Percentiles rank a stretch among this genome's conserved stretches.
Evolutionary conservation across 1,139 yeast species (phyloP).

Genomic region (Hanseniaspora sp.): DNA sequence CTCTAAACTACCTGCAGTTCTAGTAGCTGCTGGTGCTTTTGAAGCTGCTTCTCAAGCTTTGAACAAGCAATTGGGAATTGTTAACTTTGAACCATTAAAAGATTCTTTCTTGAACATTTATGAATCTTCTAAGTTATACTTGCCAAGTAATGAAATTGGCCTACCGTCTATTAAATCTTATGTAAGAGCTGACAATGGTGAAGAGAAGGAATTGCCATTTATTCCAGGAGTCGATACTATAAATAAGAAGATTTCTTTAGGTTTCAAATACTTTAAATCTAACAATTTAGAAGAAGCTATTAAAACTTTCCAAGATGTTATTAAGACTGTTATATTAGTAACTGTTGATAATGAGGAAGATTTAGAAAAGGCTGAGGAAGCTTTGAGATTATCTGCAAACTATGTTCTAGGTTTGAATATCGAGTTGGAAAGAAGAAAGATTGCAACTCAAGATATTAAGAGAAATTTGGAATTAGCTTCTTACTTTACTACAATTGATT

Average conservation of each 20-base stretch:
- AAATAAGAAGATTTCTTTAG: constrained; percentile 54
- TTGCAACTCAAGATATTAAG: constrained; percentile 59
- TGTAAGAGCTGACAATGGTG: constrained; percentile 57
- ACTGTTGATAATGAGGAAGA: constrained; percentile 66
- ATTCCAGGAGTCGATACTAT: constrained; percentile 69
- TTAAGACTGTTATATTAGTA: constrained; percentile 62
- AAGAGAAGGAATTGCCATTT: constrained; percentile 47
- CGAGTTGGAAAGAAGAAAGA: constrained; percentile 74
- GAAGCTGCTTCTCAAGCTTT: constrained; percentile 91
- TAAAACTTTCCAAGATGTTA: constrained; percentile 61
- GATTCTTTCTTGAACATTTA: constrained; percentile 72
- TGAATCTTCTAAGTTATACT: constrained; percentile 61
- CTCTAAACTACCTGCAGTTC: constrained; percentile 83
- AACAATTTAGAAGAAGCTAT: constrained; percentile 78
- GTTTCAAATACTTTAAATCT: constrained; percentile 71
- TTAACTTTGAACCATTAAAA: constrained; percentile 78
- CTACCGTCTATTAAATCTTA: constrained; percentile 60
- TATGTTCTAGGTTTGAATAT: constrained; percentile 85
- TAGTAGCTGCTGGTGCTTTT: constrained; percentile 92
- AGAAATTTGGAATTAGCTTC: constrained; percentile 92
- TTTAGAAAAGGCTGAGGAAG: constrained; percentile 62
- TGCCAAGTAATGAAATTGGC: constrained; percentile 61
- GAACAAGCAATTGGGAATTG: constrained; percentile 78
- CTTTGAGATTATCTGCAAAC: constrained; percentile 68
- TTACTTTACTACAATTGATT: constrained; percentile 75